Percentiles rank a stretch among this genome's conserved stretches.
Conservation (phyloP, 163 green algal genomes). For the Smithsoniella earleae region DNA sequence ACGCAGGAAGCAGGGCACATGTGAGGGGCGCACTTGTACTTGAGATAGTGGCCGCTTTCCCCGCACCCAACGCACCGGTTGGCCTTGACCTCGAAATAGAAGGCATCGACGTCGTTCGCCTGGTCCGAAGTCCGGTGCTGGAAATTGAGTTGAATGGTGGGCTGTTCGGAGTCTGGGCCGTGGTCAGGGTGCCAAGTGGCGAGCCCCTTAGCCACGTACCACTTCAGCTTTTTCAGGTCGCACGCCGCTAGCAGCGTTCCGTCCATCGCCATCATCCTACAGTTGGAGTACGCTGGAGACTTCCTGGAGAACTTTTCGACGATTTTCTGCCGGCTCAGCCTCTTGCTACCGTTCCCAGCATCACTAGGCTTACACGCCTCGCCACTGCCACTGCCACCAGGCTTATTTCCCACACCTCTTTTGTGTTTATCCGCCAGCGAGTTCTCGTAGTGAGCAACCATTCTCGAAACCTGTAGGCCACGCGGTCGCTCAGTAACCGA, state of each 20-base stretch:
- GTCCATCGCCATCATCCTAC: constrained; percentile 37
- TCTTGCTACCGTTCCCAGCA: too few relatives aligned
- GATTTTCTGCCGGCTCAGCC: constrained; percentile 27
- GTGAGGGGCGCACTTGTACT: constrained; percentile 32
- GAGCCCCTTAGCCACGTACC: constrained; percentile 52
- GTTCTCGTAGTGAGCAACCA: too few relatives aligned
- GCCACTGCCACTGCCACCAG: too few relatives aligned
- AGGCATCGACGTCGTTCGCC: constrained; percentile 39
- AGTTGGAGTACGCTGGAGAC: constrained; percentile 41
- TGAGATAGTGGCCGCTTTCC: constrained; percentile 54
- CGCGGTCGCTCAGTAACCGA: too few relatives aligned
- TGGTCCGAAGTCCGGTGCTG: constrained; percentile 52
- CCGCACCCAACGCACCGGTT: constrained; percentile 60
- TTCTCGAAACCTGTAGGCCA: too few relatives aligned
- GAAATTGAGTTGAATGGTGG: constrained; percentile 47
- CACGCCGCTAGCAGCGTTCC: constrained; percentile 43
- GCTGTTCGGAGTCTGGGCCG: constrained; percentile 34
- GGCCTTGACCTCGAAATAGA: constrained; percentile 50
- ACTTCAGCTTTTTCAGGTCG: constrained; percentile 42
- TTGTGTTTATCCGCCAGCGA: too few relatives aligned
- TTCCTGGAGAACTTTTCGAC: constrained; percentile 40
- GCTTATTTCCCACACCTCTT: too few relatives aligned
- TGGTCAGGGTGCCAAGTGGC: constrained; percentile 36
- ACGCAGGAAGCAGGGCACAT: too few relatives aligned
- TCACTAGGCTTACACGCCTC: too few relatives aligned